Evolutionary conservation across 2,329 filamentous ascomycete species (phyloP).

Genomic region (Apiospora aurea): DNA sequence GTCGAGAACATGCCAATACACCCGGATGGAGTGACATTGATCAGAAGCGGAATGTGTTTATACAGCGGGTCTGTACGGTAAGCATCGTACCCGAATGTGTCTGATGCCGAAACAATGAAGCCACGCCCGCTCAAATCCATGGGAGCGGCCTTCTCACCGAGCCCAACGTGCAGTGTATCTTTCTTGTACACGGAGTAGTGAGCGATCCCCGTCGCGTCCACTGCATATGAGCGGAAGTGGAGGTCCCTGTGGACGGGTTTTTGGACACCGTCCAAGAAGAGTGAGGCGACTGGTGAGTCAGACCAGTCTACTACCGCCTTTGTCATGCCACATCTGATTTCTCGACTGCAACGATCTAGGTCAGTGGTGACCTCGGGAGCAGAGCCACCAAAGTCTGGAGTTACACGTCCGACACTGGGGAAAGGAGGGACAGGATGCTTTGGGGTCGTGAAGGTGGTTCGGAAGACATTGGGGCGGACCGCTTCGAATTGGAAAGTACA

Average conservation of each 20-base stretch:
- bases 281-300: constrained; percentile 62
- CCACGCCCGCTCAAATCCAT: constrained; percentile 74
- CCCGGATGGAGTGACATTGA: constrained; percentile 70
- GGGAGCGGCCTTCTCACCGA: constrained; percentile 74
- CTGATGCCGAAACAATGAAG: constrained; percentile 72
- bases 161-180: constrained; percentile 70
- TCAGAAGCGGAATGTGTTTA: constrained; percentile 77
- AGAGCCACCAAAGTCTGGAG: constrained; percentile 43
- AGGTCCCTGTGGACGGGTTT: constrained; percentile 68
- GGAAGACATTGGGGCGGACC: constrained; percentile 68
- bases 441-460: constrained; percentile 70
- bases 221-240: constrained; percentile 68
- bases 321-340: constrained; percentile 55
- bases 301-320: constrained; percentile 66
- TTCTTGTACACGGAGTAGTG: constrained; percentile 71
- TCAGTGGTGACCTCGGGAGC: constrained; percentile 43
- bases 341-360: constrained; percentile 44
- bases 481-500: constrained; percentile 70
- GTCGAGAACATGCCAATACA: constrained; percentile 74
- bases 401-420: constrained; percentile 62
- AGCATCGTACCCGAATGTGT: constrained; percentile 77
- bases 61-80: constrained; percentile 76
- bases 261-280: constrained; percentile 57
- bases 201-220: constrained; percentile 66
- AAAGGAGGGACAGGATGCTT: constrained; percentile 70